These are phyloP conservation scores for Favolaschia claudopus DNA, from an alignment of 768 basidiomycete genomes.

Conservation along the genomic window DNA sequence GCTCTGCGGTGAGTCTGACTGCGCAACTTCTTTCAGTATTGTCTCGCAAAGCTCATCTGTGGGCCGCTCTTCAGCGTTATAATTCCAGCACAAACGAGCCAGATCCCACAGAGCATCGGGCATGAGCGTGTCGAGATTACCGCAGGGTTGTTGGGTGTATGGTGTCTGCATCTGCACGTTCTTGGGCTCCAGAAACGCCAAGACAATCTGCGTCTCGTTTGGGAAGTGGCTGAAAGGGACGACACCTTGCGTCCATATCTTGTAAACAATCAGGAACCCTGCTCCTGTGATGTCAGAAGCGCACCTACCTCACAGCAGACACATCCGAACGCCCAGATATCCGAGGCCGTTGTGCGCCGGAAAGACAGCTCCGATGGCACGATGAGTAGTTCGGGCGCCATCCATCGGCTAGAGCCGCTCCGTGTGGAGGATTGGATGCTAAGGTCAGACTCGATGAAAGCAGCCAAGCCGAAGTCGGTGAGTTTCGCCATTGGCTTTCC, in stretches of 20 bases:
- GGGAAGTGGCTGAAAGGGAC: neutral
- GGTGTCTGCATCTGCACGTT: too few relatives aligned
- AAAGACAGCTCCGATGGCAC: neutral
- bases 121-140: too few relatives aligned
- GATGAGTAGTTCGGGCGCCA: neutral
- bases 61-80: too few relatives aligned
- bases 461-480: neutral
- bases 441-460: neutral
- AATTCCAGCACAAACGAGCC: too few relatives aligned
- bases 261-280: neutral
- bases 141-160: too few relatives aligned
- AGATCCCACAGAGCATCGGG: too few relatives aligned
- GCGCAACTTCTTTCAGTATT: too few relatives aligned
- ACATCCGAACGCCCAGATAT: slow-evolving; percentile 9
- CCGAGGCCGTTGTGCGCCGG: neutral
- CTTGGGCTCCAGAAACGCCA: neutral
- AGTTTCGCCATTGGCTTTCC: too few relatives aligned
- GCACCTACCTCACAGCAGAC: slow-evolving; percentile 3
- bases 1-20: too few relatives aligned
- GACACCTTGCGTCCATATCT: neutral
- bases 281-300: neutral
- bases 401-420: neutral
- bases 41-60: too few relatives aligned
- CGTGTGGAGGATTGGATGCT: neutral
- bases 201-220: neutral